Evolutionary conservation across 345 rosid genomes (phyloP).

Genomic region (Rhodamnia rubescens): DNA sequence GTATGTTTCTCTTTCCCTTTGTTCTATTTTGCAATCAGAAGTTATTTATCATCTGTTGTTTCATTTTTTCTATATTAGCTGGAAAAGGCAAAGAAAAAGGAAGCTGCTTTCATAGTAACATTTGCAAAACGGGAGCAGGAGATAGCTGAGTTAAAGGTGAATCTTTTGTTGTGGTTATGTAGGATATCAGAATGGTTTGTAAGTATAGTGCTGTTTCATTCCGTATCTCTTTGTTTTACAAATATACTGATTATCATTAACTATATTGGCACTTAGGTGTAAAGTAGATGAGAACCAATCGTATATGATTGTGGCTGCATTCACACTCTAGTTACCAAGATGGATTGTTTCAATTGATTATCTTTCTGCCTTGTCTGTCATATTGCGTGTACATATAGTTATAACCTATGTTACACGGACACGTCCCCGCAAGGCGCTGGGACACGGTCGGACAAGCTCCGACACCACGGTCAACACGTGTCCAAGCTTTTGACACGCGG

Average conservation of each 20-base stretch:
- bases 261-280: background rate
- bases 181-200: background rate
- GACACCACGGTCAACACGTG: no score
- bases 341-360: background rate
- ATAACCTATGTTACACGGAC: background rate
- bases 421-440: no score
- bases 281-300: background rate
- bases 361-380: background rate
- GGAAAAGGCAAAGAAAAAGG: conserved; percentile 91
- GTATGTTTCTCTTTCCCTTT: background rate
- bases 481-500: no score
- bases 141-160: conserved; percentile 84
- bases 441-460: no score
- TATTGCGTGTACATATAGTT: background rate
- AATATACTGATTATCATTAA: background rate
- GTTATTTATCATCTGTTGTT: conserved; percentile 1
- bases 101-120: conserved; percentile 92
- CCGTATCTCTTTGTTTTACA: background rate
- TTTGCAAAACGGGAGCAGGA: conserved; percentile 93
- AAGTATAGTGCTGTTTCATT: background rate
- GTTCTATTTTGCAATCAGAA: background rate
- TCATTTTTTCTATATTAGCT: conserved; percentile 40
- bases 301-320: background rate
- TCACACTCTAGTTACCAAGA: background rate
- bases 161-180: background rate